These are phyloP conservation scores for Erigeron canadensis DNA, from an alignment of 129 eudicot species.

Conservation along the genomic window DNA sequence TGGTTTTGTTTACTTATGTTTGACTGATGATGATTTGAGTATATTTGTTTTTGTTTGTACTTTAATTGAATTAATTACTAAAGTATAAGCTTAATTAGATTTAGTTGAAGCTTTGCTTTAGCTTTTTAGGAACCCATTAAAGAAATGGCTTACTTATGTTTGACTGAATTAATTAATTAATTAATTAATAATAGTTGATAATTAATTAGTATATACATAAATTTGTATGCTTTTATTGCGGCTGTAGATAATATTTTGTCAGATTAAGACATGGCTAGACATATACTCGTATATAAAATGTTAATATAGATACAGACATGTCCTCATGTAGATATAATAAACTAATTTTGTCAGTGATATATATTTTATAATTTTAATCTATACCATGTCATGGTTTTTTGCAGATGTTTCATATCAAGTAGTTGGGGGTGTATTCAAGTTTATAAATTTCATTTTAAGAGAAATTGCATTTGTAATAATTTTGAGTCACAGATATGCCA, in stretches of 20 bases:
- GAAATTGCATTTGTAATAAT: slow-evolving; percentile 18
- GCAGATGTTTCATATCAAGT: slow-evolving; percentile 48
- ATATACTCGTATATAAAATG: slow-evolving; percentile 20
- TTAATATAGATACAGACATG: slow-evolving; percentile 31
- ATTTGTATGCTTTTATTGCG: slow-evolving; percentile 33
- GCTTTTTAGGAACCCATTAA: slow-evolving; percentile 49
- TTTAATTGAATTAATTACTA: slow-evolving; percentile 17
- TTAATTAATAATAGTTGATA: no score
- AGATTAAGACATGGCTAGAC: slow-evolving; percentile 57
- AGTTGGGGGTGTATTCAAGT: slow-evolving; percentile 25
- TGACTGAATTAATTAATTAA: slow-evolving; percentile 43
- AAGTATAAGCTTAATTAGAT: slow-evolving; percentile 42
- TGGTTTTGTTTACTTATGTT: slow-evolving; percentile 41
- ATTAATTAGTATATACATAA: not conserved
- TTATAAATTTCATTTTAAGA: slow-evolving; percentile 30
- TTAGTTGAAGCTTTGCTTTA: slow-evolving; percentile 49
- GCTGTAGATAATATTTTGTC: slow-evolving; percentile 46
- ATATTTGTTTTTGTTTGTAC: slow-evolving; percentile 35
- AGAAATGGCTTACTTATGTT: slow-evolving; percentile 31
- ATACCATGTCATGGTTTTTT: slow-evolving; percentile 39
- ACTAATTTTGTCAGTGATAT: slow-evolving; percentile 26
- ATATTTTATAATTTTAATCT: slow-evolving; percentile 20
- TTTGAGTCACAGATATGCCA: slow-evolving; percentile 59
- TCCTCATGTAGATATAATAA: slow-evolving; percentile 24
- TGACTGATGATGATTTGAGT: slow-evolving; percentile 74